Evolutionary conservation across 2,329 filamentous ascomycete genomes (phyloP).

Genomic region (Botrytis byssoidea): DNA sequence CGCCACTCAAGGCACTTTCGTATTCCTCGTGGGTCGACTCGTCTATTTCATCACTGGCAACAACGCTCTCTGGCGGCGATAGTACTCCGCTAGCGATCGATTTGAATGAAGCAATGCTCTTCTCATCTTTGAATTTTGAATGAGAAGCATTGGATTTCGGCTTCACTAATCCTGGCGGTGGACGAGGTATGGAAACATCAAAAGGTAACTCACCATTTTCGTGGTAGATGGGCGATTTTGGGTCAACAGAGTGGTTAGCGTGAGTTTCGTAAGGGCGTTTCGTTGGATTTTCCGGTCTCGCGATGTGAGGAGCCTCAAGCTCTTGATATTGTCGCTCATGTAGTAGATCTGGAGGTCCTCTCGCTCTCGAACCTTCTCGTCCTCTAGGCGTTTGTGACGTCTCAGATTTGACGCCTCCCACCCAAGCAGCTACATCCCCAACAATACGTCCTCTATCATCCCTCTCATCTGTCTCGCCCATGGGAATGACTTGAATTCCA

Average conservation of each 20-base stretch:
- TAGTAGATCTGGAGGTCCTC: slow-evolving; percentile 1
- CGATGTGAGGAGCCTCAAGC: not conserved
- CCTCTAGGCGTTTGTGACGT: not conserved
- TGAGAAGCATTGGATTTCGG: slow-evolving; percentile 16
- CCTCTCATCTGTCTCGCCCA: slow-evolving; percentile 44
- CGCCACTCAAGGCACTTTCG: slow-evolving; percentile 18
- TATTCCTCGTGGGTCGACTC: slow-evolving; percentile 17
- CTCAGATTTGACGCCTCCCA: slow-evolving; percentile 12
- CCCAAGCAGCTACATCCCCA: slow-evolving; percentile 17
- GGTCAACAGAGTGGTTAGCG: not conserved
- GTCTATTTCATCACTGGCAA: slow-evolving; percentile 12
- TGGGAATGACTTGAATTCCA: slow-evolving; percentile 92
- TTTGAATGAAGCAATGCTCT: slow-evolving; percentile 17
- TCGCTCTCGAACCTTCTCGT: slow-evolving; percentile 10
- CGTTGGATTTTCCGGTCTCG: not conserved
- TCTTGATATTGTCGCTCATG: slow-evolving; percentile 2
- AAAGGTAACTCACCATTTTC: not conserved
- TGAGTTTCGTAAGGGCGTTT: not conserved
- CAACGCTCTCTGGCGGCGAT: slow-evolving; percentile 11
- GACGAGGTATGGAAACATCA: slow-evolving; percentile 7
- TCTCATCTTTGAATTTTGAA: slow-evolving; percentile 4
- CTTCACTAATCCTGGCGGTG: slow-evolving; percentile 6
- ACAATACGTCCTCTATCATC: not conserved
- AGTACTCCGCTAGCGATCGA: slow-evolving; percentile 7
- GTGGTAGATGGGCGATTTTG: not conserved